Conservation (phyloP, 176 grass and related monocot genomes). For the Ensete glaucum region DNA sequence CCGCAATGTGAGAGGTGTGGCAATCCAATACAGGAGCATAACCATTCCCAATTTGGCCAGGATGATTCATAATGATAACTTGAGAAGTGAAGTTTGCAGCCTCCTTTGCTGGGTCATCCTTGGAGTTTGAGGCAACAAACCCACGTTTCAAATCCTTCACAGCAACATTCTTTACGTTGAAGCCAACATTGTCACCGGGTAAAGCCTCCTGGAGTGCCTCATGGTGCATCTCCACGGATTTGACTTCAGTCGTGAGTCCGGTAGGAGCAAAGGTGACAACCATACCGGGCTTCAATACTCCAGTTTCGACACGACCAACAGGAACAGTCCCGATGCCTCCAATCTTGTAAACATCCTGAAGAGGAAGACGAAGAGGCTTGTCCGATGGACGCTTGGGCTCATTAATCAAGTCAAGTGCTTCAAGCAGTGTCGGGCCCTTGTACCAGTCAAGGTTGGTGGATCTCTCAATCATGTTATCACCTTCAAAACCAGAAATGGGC, state of each 20-base stretch:
- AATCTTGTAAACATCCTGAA: slow-evolving; percentile 13
- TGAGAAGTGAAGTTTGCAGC: background rate
- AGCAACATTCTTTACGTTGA: slow-evolving; percentile 9
- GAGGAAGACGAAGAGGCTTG: background rate
- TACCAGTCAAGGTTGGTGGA: slow-evolving; percentile 6
- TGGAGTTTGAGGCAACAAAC: slow-evolving; percentile 7
- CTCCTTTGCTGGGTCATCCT: slow-evolving; percentile 10
- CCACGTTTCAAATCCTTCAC: slow-evolving; percentile 10
- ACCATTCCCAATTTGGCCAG: slow-evolving; percentile 4
- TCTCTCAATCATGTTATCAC: slow-evolving; percentile 10
- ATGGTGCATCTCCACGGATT: slow-evolving; percentile 14
- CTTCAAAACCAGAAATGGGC: slow-evolving; percentile 8
- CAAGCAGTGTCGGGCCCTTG: background rate
- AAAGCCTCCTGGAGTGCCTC: slow-evolving; percentile 2
- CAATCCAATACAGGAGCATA: slow-evolving; percentile 11
- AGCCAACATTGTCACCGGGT: slow-evolving; percentile 5
- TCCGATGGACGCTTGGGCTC: background rate
- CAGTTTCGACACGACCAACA: slow-evolving; percentile 11
- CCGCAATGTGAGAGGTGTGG: background rate
- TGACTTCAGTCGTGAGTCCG: slow-evolving; percentile 5
- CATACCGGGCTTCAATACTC: slow-evolving; percentile 4
- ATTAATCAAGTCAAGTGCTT: background rate
- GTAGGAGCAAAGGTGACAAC: slow-evolving; percentile 2
- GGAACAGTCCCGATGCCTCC: slow-evolving; percentile 11
- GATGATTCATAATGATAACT: slow-evolving; percentile 12